Evolutionary conservation across 352 stramenopile genomes (phyloP).

Genomic region (Halophytophthora batemanensis): DNA sequence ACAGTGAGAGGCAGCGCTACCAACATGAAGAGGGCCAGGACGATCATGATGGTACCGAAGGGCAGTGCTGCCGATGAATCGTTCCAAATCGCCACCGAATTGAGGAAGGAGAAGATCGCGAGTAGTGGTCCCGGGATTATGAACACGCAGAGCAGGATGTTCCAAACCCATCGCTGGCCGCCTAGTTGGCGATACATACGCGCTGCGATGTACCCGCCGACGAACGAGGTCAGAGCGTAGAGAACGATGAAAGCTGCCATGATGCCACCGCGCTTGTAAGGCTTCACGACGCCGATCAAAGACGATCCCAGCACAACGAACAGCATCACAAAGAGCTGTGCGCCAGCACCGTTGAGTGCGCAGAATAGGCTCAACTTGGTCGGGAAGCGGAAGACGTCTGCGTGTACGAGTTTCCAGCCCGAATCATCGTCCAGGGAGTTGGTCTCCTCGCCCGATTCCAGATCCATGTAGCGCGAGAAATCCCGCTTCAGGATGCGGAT

Average conservation of each 20-base stretch:
- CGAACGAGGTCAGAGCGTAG: slow-evolving; percentile 92
- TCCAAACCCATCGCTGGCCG: slow-evolving; percentile 94
- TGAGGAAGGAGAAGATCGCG: slow-evolving; percentile 93
- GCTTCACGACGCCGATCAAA: slow-evolving; percentile 90
- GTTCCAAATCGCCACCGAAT: slow-evolving; percentile 94
- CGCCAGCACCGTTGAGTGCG: slow-evolving; percentile 90
- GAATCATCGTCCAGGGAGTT: slow-evolving; percentile 92
- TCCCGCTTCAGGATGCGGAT: slow-evolving; percentile 97
- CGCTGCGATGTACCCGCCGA: slow-evolving; percentile 93
- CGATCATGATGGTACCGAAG: slow-evolving; percentile 95
- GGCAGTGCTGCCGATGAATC: slow-evolving; percentile 95
- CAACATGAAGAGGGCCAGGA: slow-evolving; percentile 91
- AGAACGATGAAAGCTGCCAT: slow-evolving; percentile 93
- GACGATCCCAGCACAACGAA: slow-evolving; percentile 91
- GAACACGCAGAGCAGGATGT: slow-evolving; percentile 89
- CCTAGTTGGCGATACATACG: slow-evolving; percentile 94
- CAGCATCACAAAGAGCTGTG: slow-evolving; percentile 93
- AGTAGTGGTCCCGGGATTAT: slow-evolving; percentile 92
- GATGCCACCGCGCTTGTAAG: slow-evolving; percentile 91
- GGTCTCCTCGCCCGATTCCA: slow-evolving; percentile 85
- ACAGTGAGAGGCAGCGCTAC: slow-evolving; percentile 93
- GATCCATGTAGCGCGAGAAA: slow-evolving; percentile 96
- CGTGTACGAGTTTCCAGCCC: slow-evolving; percentile 97
- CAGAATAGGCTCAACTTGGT: slow-evolving; percentile 89
- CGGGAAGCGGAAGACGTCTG: slow-evolving; percentile 96